Evolutionary conservation across 805 yeast species (phyloP).

Genomic region (Kodamaea kaohsiungensis): DNA sequence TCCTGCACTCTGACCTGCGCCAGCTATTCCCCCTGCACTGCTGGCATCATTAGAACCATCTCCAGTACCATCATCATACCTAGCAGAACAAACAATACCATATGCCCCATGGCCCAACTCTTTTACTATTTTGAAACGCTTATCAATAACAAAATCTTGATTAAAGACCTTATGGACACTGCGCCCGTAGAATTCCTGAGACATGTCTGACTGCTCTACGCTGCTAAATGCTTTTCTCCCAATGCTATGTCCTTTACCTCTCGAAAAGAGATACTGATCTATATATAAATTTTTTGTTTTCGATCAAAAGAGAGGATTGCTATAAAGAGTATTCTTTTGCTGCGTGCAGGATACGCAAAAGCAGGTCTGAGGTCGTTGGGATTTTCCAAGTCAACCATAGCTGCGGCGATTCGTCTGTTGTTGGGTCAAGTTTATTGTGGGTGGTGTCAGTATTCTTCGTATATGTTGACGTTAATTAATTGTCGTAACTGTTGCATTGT

Average conservation of each 20-base stretch:
- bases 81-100: conserved; percentile 94
- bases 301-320: not conserved
- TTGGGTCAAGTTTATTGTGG: too few relatives aligned
- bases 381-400: too few relatives aligned
- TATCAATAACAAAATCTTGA: conserved; percentile 92
- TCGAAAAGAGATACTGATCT: not conserved
- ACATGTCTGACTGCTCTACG: conserved; percentile 3
- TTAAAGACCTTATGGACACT: conserved; percentile 49
- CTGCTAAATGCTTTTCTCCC: not conserved
- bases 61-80: conserved; percentile 73
- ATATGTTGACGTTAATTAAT: too few relatives aligned
- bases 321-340: not conserved
- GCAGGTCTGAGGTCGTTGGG: not conserved
- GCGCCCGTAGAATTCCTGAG: conserved; percentile 28
- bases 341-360: not conserved
- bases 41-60: not conserved
- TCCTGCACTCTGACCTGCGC: not conserved
- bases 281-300: not conserved
- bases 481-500: not conserved
- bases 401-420: not conserved
- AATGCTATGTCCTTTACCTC: not conserved
- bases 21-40: not conserved
- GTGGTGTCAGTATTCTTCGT: too few relatives aligned
- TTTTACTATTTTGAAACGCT: conserved; percentile 81
- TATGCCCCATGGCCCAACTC: conserved; percentile 98